Evolutionary conservation across 805 yeast species (phyloP).

Genomic region (Maudiozyma bulderi): DNA sequence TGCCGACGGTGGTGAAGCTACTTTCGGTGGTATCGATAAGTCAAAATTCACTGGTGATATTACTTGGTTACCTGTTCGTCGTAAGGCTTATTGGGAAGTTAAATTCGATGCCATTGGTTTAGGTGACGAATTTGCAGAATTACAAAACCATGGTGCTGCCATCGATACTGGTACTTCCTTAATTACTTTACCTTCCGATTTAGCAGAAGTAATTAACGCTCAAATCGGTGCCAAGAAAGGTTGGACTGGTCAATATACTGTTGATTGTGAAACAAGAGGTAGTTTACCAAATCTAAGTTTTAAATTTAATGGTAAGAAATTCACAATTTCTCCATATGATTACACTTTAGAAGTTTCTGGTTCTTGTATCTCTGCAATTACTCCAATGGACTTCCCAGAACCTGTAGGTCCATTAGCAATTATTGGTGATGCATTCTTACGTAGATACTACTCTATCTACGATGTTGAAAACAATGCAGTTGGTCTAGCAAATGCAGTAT

Average conservation of each 20-base stretch:
- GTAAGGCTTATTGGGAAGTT: conserved; percentile 99
- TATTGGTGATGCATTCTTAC: conserved; percentile 93
- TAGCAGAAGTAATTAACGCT: conserved; percentile 90
- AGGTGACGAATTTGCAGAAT: conserved; percentile 84
- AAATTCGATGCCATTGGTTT: conserved; percentile 81
- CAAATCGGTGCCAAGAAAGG: conserved; percentile 96
- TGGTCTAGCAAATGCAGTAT: conserved; percentile 78
- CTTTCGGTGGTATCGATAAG: conserved; percentile 89
- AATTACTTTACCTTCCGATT: conserved; percentile 86
- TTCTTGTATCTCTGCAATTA: conserved; percentile 90
- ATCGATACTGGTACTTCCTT: conserved; percentile 98
- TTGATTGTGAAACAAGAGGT: conserved; percentile 83
- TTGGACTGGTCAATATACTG: conserved; percentile 94
- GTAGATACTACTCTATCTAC: conserved; percentile 89
- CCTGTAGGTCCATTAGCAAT: conserved; percentile 96
- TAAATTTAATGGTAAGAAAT: conserved; percentile 82
- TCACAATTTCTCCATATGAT: conserved; percentile 81
- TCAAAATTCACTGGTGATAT: conserved; percentile 70
- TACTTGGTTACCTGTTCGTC: conserved; percentile 94
- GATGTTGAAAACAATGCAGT: conserved; percentile 87
- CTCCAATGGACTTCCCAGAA: conserved; percentile 94
- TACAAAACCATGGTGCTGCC: conserved; percentile 85
- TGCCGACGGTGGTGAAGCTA: conserved; percentile 80
- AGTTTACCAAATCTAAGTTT: conserved; percentile 85
- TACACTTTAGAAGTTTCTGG: conserved; percentile 93